Evolutionary conservation across 1,284 basidiomycete species (phyloP), one percentile per base, ranked within the genome.

Genomic region (Pholiota adiposa): DNA sequence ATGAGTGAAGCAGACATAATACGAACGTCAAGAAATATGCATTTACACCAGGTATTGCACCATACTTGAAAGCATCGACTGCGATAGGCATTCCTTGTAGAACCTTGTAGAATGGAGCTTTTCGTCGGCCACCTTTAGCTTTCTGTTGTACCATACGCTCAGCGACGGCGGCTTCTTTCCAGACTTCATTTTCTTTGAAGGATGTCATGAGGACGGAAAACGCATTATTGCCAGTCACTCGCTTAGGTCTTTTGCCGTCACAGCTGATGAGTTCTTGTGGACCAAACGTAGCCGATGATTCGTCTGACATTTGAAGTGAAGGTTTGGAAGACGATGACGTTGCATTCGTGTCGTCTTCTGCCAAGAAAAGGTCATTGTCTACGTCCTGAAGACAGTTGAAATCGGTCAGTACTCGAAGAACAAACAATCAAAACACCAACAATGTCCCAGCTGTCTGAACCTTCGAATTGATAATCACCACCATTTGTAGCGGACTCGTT

Each of bases 21-120:
- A 57, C 64, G n/a, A 36, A 68, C 93, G 90, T 94, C 63, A 97
- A 76, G 66, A 97, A 94, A 73, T 97, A 97, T 0, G 94, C 94
- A 2, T 83, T 91, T 11, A 97, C 87, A 9, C 86, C 87, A 6
- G 94, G 93, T 56, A 98, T 94, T n/a, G 82, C 79, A 2, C 96
- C 96, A 72, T 97, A 98, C 50, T 91, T 86, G 73, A 98, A 98
- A 0, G 95, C 96, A 69, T 98, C 97, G 0, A 98, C 96, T 5
- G 95, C 92, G 48, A 98, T 93, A 1, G 96, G 95, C 96, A 98
- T 98, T 2, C 97, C 97, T 65, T 94, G 92, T 64, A 99, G 76
- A n/a, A 96, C 85, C 77, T 97, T 98, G 77, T 96, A 97, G 72
- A 97, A 97, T 0, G 96, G 96, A 1, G 94, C 94, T 58, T 87